phyloP scores from a whole-genome alignment of 2,329 filamentous ascomycete genomes.

The Aureobasidium sp. region DNA sequence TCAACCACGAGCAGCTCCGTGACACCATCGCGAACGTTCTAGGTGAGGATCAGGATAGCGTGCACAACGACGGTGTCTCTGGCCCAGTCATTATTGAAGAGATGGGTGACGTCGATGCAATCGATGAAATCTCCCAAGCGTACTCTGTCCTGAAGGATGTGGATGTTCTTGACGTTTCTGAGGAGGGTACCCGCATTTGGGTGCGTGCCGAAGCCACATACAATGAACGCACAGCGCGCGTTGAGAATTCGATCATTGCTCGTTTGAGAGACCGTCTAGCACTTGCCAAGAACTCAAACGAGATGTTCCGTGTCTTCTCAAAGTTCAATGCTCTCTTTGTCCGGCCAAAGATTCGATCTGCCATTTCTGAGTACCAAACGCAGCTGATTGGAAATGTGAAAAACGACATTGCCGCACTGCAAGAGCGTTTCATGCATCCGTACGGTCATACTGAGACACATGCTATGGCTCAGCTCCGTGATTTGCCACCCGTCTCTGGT shows the following conservation, averaged over 20 bases:
- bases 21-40: slow-evolving; percentile 96
- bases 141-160: slow-evolving; percentile 93
- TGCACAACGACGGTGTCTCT: slow-evolving; percentile 47
- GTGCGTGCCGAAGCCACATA: slow-evolving; percentile 91
- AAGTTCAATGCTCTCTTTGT: slow-evolving; percentile 99
- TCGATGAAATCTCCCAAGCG: slow-evolving; percentile 90
- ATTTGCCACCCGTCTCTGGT: slow-evolving; percentile 89
- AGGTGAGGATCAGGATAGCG: slow-evolving; percentile 52
- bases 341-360: slow-evolving; percentile 95
- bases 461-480: slow-evolving; percentile 94
- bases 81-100: slow-evolving; percentile 75
- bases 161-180: slow-evolving; percentile 84
- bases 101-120: slow-evolving; percentile 93
- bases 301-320: slow-evolving; percentile 99
- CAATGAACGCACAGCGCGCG: slow-evolving; percentile 91
- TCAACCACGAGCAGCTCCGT: slow-evolving; percentile 96
- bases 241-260: slow-evolving; percentile 98
- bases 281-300: slow-evolving; percentile 92
- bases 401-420: slow-evolving; percentile 82
- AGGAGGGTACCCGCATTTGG: slow-evolving; percentile 85
- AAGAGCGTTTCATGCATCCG: slow-evolving; percentile 97
- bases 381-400: slow-evolving; percentile 98
- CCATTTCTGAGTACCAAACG: slow-evolving; percentile 95
- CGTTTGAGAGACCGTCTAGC: slow-evolving; percentile 84
- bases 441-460: slow-evolving; percentile 98